Evolutionary conservation across 208 protist species (phyloP).

Genomic region (Leptomonas pyrrhocoris): DNA sequence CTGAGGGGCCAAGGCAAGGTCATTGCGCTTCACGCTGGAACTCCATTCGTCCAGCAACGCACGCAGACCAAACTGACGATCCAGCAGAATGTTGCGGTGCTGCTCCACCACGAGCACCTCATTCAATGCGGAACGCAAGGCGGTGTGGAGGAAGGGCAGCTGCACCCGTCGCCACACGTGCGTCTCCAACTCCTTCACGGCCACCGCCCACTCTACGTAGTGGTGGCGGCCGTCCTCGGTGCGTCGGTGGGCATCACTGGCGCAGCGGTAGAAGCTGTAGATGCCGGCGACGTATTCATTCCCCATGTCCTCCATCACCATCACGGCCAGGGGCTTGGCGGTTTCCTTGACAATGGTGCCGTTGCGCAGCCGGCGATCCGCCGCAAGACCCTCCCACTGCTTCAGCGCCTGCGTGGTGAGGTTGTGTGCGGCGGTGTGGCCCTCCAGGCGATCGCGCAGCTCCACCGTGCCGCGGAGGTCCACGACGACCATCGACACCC

Average conservation of each 20-base stretch:
- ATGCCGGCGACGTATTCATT: conserved; percentile 41
- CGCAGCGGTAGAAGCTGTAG: conserved; percentile 48
- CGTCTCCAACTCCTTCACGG: conserved; percentile 47
- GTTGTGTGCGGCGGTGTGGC: conserved; percentile 33
- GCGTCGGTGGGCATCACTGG: conserved; percentile 38
- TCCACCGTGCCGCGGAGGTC: conserved; percentile 47
- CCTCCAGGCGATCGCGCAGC: conserved; percentile 56
- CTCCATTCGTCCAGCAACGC: conserved; percentile 65
- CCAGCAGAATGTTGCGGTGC: conserved; percentile 61
- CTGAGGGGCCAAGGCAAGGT: conserved; percentile 26
- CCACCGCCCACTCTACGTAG: conserved; percentile 58
- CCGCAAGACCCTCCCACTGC: conserved; percentile 34
- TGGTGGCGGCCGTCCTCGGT: conserved; percentile 27
- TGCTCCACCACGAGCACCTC: conserved; percentile 57
- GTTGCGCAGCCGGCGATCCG: conserved; percentile 13
- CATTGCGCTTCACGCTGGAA: conserved; percentile 22
- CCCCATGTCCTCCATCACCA: conserved; percentile 54
- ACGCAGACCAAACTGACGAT: conserved; percentile 49
- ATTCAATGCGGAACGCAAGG: conserved; percentile 38
- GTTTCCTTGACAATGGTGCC: conserved; percentile 55
- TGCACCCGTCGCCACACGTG: conserved; percentile 40
- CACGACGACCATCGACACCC: conserved; percentile 15
- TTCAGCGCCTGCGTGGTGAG: conserved; percentile 42
- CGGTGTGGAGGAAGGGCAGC: conserved; percentile 37
- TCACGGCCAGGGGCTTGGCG: conserved; percentile 32